A percentile compares a stretch with the other conserved stretches of the same genome.
Conservation (phyloP, 768 basidiomycete genomes). For the Chalciporus piperatus region DNA sequence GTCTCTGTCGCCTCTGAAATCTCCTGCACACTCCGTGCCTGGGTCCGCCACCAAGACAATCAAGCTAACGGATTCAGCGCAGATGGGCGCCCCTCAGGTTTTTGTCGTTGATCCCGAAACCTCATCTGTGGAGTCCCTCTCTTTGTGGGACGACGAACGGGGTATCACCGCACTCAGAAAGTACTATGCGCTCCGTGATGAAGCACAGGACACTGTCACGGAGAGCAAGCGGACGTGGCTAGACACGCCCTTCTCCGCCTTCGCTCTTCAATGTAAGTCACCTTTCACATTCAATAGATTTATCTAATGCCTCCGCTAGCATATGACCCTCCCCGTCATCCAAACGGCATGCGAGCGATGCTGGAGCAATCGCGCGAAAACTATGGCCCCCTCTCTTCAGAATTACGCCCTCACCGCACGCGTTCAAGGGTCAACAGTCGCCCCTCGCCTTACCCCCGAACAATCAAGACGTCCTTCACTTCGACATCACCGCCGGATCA, state of each 20-base stretch:
- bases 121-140: constrained; percentile 42
- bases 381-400: constrained; percentile 71
- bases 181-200: constrained; percentile 67
- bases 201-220: constrained; percentile 60
- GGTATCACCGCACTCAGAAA: constrained; percentile 62
- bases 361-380: constrained; percentile 70
- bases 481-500: constrained; percentile 36
- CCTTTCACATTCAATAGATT: not conserved
- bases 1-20: constrained; percentile 23
- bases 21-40: constrained; percentile 17
- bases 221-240: constrained; percentile 66
- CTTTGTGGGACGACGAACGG: constrained; percentile 65
- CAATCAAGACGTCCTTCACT: constrained; percentile 44
- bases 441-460: constrained; percentile 69
- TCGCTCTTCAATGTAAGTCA: constrained; percentile 66
- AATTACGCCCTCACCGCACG: constrained; percentile 58
- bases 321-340: constrained; percentile 66
- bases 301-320: constrained; percentile 38
- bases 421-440: constrained; percentile 71
- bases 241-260: constrained; percentile 75
- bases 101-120: constrained; percentile 59
- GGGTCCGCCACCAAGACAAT: constrained; percentile 32
- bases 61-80: constrained; percentile 5
- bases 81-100: constrained; percentile 39
- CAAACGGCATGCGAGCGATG: constrained; percentile 67